These are phyloP conservation scores for Pseudogymnoascus verrucosus DNA, from an alignment of 2,329 filamentous ascomycete genomes.

Conservation along the genomic window DNA sequence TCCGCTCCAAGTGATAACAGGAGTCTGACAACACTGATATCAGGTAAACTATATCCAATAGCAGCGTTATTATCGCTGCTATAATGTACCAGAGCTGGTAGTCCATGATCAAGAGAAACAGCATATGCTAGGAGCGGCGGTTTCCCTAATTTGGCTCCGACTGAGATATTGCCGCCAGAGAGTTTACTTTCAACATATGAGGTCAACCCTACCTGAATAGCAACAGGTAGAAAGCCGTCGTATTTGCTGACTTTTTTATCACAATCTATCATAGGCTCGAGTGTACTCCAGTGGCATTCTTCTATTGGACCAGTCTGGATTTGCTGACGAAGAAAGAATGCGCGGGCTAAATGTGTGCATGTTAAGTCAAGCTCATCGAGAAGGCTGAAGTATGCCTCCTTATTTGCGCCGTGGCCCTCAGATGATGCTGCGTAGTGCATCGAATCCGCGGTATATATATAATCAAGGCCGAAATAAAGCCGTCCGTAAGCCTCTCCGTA, in stretches of 20 bases:
- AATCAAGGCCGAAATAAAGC: not conserved
- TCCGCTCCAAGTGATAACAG: not conserved
- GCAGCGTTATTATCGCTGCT: not conserved
- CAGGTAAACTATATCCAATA: not conserved
- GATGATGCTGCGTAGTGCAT: not conserved
- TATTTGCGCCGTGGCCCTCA: not conserved
- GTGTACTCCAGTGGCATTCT: not conserved
- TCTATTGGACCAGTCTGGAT: no score
- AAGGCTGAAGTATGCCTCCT: not conserved
- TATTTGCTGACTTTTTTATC: no score
- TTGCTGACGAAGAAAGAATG: not conserved
- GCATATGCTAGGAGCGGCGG: not conserved
- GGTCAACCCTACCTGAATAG: not conserved
- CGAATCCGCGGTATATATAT: not conserved
- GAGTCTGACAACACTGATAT: not conserved
- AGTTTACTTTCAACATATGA: not conserved
- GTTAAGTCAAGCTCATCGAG: not conserved
- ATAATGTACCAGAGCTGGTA: not conserved
- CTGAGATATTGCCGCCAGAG: not conserved
- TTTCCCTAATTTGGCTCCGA: not conserved
- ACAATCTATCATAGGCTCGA: not conserved
- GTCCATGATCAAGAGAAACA: not conserved
- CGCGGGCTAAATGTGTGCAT: not conserved
- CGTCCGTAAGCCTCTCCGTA: no score
- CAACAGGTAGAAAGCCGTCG: not conserved